Base-by-base conservation (phyloP, 306 rosid genomes). In the Lotus japonicus region DNA sequence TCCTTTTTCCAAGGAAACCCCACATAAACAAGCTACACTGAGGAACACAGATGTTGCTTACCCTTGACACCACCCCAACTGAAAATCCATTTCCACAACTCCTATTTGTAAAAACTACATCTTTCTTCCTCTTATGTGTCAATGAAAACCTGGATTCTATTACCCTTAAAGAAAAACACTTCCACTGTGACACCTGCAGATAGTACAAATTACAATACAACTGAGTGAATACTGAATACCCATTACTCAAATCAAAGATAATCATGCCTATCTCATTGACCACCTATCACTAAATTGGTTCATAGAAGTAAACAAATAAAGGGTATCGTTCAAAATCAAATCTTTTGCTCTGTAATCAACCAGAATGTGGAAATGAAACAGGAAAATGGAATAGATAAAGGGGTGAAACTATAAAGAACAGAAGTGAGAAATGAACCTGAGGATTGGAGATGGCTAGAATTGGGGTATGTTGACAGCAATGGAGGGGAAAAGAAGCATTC, bases 181-280 rank as follows among this genome's bases (percentile, higher is more conserved):
- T 83, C 77, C 75, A 60, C 5, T 67, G 80, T 26, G 77, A 59
- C 49, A 77, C 82, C 95, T 84, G 87, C 76, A 76, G 49, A 66
- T 41, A 52, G 71, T 52, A 9, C 33, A 14, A 52, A 52, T 68
- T 52, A 9, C 33, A 14, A 52, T 36, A 14, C 16, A 66, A 58
- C 43, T 63, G 33, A 68, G 48, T 14, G 18, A 60, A 45, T 11
- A 61, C 28, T 21, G 18, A 60, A 45, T 11, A 61, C 28, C 15
- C 8, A 21, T 13, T 5, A 57, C 43, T 36, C 15, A 68, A 42
- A 48, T 66, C 9, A 54, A 68, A 44, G 36, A 31, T 36, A 64
- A 46, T 9, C 52, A 45, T 42, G 39, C 0, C 12, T 5, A 45
- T 17, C 36, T 18, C 59, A 28, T 23, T 26, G 58, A 64, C 16